phyloP scores from a whole-genome alignment of 2,329 filamentous ascomycete species.

The Helotiales sp. region DNA sequence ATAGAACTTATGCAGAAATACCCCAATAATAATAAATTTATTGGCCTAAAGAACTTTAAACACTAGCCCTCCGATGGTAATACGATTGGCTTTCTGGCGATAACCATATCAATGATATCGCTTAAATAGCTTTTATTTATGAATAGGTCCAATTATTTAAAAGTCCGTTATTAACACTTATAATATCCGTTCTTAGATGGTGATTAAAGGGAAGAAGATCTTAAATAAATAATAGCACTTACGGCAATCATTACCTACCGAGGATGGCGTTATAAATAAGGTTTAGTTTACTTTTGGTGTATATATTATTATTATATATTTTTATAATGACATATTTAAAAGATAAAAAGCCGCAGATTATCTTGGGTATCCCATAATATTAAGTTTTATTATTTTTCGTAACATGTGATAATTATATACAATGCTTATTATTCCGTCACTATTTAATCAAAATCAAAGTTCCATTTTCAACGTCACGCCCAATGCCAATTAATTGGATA shows the following conservation, averaged over 20 bases:
- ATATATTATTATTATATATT: background rate
- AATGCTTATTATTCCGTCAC: background rate
- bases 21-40: conserved; percentile 5
- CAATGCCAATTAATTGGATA: background rate
- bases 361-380: too few species aligned
- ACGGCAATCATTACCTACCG: conserved; percentile 9
- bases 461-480: background rate
- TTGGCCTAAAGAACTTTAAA: conserved; percentile 11
- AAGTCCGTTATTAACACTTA: background rate
- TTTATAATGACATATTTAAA: too few species aligned
- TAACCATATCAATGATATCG: conserved; percentile 13
- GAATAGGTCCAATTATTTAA: background rate
- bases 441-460: too few species aligned
- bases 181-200: conserved; percentile 13
- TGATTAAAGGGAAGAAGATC: conserved; percentile 3
- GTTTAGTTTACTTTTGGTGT: background rate
- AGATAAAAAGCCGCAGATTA: too few species aligned
- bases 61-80: conserved; percentile 13
- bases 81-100: conserved; percentile 16
- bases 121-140: conserved; percentile 11
- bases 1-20: conserved; percentile 21
- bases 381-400: too few species aligned
- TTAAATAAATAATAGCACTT: conserved; percentile 14
- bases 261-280: conserved; percentile 13
- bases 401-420: background rate